These are phyloP conservation scores for Aspergillus sp. DNA, from an alignment of 2,329 filamentous ascomycete species.

Conservation along the genomic window DNA sequence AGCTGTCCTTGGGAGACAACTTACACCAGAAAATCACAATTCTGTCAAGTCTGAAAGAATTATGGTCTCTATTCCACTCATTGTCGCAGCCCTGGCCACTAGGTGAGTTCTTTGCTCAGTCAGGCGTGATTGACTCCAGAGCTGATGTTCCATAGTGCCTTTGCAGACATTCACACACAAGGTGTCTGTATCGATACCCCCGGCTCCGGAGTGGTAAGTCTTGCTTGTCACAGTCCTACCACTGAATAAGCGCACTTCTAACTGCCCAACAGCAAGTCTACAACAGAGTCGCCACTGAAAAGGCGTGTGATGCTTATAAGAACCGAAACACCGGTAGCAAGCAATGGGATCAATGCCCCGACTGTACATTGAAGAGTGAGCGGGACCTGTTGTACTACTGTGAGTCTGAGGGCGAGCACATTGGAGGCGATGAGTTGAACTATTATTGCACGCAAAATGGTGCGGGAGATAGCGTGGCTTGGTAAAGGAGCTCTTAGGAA, in stretches of 20 bases:
- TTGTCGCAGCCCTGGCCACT: no score
- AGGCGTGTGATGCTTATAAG: conserved; percentile 14
- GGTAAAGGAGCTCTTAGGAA: conserved; percentile 1
- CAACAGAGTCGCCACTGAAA: conserved; percentile 11
- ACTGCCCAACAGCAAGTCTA: conserved; percentile 8
- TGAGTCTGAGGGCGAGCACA: conserved; percentile 13
- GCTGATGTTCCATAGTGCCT: neutral
- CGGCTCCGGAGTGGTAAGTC: conserved; percentile 9
- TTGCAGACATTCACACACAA: conserved; percentile 10
- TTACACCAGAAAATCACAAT: no score
- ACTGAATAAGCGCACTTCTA: neutral
- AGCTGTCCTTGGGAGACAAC: no score
- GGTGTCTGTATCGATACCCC: conserved; percentile 10
- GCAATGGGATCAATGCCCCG: conserved; percentile 16
- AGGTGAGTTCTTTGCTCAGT: no score
- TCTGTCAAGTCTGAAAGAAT: no score
- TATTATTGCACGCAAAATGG: conserved; percentile 16
- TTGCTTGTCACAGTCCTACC: neutral
- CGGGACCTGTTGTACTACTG: conserved; percentile 13
- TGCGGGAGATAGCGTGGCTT: conserved; percentile 11
- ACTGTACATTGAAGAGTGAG: conserved; percentile 12
- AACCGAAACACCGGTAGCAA: conserved; percentile 15
- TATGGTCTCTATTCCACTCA: no score
- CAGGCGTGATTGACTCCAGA: no score
- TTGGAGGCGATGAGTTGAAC: conserved; percentile 15